Evolutionary conservation across 768 basidiomycete genomes (phyloP), one percentile per base, ranked within the genome.

Genomic region (Auricularia sp.): DNA sequence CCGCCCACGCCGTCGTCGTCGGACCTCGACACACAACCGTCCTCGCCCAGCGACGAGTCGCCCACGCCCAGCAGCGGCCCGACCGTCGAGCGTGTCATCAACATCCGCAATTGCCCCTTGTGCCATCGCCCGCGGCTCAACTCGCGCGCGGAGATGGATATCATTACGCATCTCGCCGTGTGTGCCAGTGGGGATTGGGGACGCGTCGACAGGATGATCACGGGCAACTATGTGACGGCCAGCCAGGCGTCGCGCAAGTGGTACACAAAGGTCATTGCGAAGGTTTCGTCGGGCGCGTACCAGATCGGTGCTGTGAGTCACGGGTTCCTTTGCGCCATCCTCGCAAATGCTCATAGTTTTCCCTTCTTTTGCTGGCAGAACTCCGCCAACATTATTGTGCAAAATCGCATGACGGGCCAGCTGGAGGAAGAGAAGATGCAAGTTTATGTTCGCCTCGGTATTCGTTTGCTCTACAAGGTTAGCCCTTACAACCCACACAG

Each of bases 381-480:
- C 71, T 95, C 93, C 63, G 96, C 94, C 33, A 99, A 99, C 72
- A 97, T 99, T 69, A 93, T 98, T 65, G 95, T 99, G 1, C 96
- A 98, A 77, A 94, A 98, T 73, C 82, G 96, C 14, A 75, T 85
- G 74, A 94, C 92, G 0, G 96, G 96, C 0, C 18, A 51, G 47
- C 73, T 98, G 65, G 90, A 94, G 72, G 96, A 99, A 76, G 96
- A 98, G 78, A 98, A 98, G 80, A 99, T 98, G 94, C 89, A 94
- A 71, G 86, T 86, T 13, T 98, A 97, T 72, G 93, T 98, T 0
- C 79, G 95, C 45, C 77, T 99, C 16, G 96, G 96, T 2, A 99
- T 99, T 71, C 81, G 96, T 34, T 72, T 99, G 65, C 73, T 98
- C 66, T 99, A 98, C 81, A 92, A 90, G 82, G 86, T 82, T 67